These are phyloP conservation scores for Boletellus sp. DNA, from an alignment of 768 basidiomycete genomes.

Conservation along the genomic window DNA sequence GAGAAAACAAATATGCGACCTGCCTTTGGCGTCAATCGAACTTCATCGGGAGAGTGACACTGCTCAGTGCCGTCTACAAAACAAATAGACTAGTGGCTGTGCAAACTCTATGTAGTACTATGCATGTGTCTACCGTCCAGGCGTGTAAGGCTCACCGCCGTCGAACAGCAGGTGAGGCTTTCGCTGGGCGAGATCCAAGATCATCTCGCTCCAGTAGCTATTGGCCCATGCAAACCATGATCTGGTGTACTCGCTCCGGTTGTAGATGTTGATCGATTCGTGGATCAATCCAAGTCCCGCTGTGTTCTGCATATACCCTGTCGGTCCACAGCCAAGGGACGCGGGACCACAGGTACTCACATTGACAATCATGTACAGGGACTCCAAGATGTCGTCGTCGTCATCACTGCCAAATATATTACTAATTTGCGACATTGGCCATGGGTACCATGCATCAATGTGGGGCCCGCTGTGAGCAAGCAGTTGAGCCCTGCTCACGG, in stretches of 20 bases:
- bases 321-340: background rate
- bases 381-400: slow-evolving; percentile 61
- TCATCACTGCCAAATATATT: slow-evolving; percentile 73
- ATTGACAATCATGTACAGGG: slow-evolving; percentile 64
- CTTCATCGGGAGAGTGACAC: slow-evolving; percentile 13
- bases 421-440: slow-evolving; percentile 81
- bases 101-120: background rate
- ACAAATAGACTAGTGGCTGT: slow-evolving; percentile 21
- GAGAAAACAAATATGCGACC: slow-evolving; percentile 7
- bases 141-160: slow-evolving; percentile 50
- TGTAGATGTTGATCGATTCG: slow-evolving; percentile 66
- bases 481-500: background rate
- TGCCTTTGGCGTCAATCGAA: slow-evolving; percentile 20
- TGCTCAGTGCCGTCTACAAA: slow-evolving; percentile 4
- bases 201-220: slow-evolving; percentile 81
- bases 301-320: slow-evolving; percentile 50
- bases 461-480: slow-evolving; percentile 59
- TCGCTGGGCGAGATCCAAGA: slow-evolving; percentile 68
- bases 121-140: slow-evolving; percentile 36
- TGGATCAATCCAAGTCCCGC: slow-evolving; percentile 74
- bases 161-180: slow-evolving; percentile 69
- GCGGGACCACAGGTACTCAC: slow-evolving; percentile 37
- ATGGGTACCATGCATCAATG: slow-evolving; percentile 67
- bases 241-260: slow-evolving; percentile 55
- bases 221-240: slow-evolving; percentile 85